Conservation (phyloP, 108 stramenopile genomes). For the Halocafeteria seosinensis region DNA sequence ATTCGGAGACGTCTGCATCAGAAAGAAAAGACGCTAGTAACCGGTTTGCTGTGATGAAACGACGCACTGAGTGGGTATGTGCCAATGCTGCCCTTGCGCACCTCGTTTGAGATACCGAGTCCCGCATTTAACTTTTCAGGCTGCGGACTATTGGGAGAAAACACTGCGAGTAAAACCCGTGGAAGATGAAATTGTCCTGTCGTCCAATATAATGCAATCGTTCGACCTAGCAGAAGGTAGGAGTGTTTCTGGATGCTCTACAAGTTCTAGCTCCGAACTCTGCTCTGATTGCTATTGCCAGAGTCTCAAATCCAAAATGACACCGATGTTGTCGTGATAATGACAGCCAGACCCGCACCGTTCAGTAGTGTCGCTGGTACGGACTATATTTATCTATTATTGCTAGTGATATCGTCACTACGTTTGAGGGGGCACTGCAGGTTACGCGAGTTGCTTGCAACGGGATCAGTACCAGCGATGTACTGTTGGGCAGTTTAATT, state of each 20-base stretch:
- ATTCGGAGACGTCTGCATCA: too few relatives aligned
- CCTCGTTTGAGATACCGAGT: too few relatives aligned
- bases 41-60: background rate
- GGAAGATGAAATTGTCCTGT: background rate
- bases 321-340: background rate
- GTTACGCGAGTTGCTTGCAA: background rate
- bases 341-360: background rate
- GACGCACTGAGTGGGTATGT: background rate
- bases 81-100: too few relatives aligned
- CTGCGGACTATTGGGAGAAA: background rate
- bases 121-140: too few relatives aligned
- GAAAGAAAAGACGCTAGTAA: too few relatives aligned
- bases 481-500: background rate
- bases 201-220: background rate
- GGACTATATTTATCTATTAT: too few relatives aligned
- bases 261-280: too few relatives aligned
- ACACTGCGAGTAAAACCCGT: background rate
- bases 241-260: too few relatives aligned
- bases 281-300: too few relatives aligned
- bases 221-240: background rate
- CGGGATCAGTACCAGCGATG: background rate
- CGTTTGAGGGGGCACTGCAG: too few relatives aligned
- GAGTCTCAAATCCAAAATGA: too few relatives aligned
- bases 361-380: background rate
- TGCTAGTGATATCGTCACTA: too few relatives aligned